A percentile compares a stretch with the other conserved stretches of the same genome.
These are phyloP conservation scores for Mycena indigotica DNA, from an alignment of 768 basidiomycete genomes.

Conservation along the genomic window DNA sequence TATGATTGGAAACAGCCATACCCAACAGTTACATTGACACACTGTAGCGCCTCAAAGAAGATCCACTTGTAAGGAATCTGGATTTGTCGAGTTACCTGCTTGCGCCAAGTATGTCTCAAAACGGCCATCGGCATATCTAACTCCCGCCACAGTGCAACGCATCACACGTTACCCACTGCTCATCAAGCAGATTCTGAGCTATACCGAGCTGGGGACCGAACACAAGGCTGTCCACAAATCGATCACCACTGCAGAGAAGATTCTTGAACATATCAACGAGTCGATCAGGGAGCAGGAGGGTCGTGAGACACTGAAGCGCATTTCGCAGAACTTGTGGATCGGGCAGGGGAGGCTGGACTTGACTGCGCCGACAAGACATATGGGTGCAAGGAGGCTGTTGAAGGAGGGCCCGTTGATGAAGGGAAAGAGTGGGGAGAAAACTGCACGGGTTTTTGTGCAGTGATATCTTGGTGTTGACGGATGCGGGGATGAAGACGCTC, in stretches of 20 bases:
- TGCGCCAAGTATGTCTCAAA: conserved; percentile 77
- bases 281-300: conserved; percentile 84
- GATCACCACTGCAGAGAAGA: conserved; percentile 65
- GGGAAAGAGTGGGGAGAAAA: conserved; percentile 80
- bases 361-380: conserved; percentile 84
- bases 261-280: conserved; percentile 86
- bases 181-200: conserved; percentile 82
- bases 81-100: conserved; percentile 91
- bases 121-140: too few species aligned
- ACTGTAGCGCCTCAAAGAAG: conserved; percentile 73
- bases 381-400: conserved; percentile 78
- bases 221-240: conserved; percentile 54
- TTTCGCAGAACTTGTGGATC: conserved; percentile 85
- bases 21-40: too few species aligned
- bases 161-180: conserved; percentile 93
- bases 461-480: conserved; percentile 86
- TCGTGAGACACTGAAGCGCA: conserved; percentile 65
- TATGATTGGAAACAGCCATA: conserved; percentile 30
- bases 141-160: conserved; percentile 94
- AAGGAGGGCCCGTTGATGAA: conserved; percentile 81
- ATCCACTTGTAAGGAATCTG: conserved; percentile 74
- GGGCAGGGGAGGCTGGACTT: conserved; percentile 87
- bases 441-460: conserved; percentile 81
- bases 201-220: conserved; percentile 73
- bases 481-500: conserved; percentile 64